These are phyloP conservation scores for Pichia scutulata DNA, from an alignment of 805 yeast species.

Conservation along the genomic window DNA sequence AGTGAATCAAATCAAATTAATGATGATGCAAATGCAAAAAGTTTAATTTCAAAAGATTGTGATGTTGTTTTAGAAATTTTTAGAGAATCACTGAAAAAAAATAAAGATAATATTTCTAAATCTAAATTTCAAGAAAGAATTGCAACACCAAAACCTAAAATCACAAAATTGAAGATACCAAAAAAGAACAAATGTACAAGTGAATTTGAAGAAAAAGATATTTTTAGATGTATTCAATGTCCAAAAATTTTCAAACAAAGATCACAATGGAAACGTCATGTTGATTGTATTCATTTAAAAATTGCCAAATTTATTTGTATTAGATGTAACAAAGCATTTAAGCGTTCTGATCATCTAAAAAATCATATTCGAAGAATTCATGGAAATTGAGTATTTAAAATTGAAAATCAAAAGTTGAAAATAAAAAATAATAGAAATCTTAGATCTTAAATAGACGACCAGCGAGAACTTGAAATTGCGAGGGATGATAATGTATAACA, in stretches of 20 bases:
- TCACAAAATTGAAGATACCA: slow-evolving; percentile 1
- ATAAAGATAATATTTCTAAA: slow-evolving; percentile 1
- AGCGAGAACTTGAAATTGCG: not conserved
- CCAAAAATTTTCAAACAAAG: slow-evolving; percentile 46
- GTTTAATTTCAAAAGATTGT: not conserved
- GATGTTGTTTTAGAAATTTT: slow-evolving; percentile 4
- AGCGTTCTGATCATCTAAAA: slow-evolving; percentile 58
- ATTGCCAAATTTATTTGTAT: slow-evolving; percentile 49
- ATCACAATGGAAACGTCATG: slow-evolving; percentile 62
- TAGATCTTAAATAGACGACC: no score
- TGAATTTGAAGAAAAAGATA: slow-evolving; percentile 3
- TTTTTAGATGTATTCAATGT: slow-evolving; percentile 29
- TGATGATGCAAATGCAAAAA: not conserved
- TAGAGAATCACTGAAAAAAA: slow-evolving; percentile 5
- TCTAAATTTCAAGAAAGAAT: not conserved
- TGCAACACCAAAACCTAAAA: not conserved
- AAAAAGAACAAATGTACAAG: not conserved
- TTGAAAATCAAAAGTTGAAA: no score
- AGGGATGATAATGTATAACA: not conserved
- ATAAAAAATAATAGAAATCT: no score
- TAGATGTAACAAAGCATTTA: slow-evolving; percentile 52
- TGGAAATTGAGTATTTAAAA: not conserved
- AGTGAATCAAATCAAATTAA: not conserved
- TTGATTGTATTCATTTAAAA: slow-evolving; percentile 51
- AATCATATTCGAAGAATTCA: slow-evolving; percentile 49